Percentiles rank a stretch among this genome's conserved stretches.
phyloP scores from a whole-genome alignment of 495 filamentous ascomycete species.

The Lophiotrema nucula region DNA sequence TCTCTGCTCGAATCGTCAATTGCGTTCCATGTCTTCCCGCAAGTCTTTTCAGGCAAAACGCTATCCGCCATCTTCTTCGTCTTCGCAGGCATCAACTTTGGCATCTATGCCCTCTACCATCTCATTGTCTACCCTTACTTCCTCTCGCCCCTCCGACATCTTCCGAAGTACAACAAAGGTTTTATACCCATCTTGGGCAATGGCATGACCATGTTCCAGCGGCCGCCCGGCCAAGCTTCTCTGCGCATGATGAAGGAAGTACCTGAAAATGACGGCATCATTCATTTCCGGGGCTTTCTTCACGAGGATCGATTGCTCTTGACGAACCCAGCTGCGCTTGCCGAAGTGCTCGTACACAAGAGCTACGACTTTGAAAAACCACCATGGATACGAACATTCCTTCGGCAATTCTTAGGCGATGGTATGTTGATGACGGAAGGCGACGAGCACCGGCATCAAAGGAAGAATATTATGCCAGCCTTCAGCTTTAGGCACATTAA shows the following conservation, averaged over 20 bases:
- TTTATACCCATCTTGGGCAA: conserved; percentile 29
- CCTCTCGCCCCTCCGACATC: conserved; percentile 32
- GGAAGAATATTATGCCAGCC: conserved; percentile 40
- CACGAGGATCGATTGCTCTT: conserved; percentile 31
- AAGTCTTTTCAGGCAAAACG: not conserved
- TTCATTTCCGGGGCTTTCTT: conserved; percentile 36
- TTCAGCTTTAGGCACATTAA: conserved; percentile 41
- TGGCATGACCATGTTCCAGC: conserved; percentile 27
- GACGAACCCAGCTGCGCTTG: conserved; percentile 33
- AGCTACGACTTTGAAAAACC: conserved; percentile 56
- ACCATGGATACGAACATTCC: conserved; percentile 41
- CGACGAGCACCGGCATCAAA: conserved; percentile 39
- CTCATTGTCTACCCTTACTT: conserved; percentile 32
- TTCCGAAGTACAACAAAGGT: conserved; percentile 19
- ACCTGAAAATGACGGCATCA: conserved; percentile 35
- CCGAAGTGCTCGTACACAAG: conserved; percentile 40
- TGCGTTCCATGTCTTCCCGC: conserved; percentile 9
- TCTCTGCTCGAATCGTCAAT: conserved; percentile 15
- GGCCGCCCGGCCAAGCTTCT: conserved; percentile 17
- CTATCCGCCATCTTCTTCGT: conserved; percentile 12
- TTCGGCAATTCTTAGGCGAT: conserved; percentile 37
- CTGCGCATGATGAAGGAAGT: conserved; percentile 31
- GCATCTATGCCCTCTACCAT: conserved; percentile 3
- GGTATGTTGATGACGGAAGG: conserved; percentile 41
- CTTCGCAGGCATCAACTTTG: conserved; percentile 10